Evolutionary conservation across 2,329 filamentous ascomycete genomes (phyloP).

Genomic region (Pestalotiopsis sp.): DNA sequence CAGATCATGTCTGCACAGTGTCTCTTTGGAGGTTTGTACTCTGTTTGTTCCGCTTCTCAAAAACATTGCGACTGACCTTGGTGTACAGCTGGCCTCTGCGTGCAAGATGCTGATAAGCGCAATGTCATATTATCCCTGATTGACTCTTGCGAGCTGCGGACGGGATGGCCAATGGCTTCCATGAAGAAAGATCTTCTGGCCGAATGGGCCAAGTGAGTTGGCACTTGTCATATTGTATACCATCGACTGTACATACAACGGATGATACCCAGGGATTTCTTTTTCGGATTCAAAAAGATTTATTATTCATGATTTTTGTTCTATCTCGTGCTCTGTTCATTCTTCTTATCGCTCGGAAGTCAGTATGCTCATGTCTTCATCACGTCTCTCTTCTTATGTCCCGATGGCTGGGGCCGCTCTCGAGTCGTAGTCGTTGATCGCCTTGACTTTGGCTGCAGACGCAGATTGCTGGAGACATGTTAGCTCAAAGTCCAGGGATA

Average conservation of each 20-base stretch:
- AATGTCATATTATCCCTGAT: constrained; percentile 37
- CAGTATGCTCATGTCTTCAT: background rate
- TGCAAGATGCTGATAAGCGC: constrained; percentile 36
- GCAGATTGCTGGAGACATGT: constrained; percentile 8
- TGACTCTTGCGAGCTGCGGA: constrained; percentile 34
- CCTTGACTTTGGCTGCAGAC: constrained; percentile 15
- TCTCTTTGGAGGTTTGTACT: constrained; percentile 36
- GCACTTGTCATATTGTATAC: background rate
- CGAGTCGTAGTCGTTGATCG: constrained; percentile 16
- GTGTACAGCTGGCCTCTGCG: constrained; percentile 38
- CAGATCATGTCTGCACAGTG: constrained; percentile 44
- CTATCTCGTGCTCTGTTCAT: background rate
- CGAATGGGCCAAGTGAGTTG: constrained; percentile 25
- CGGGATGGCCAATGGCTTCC: constrained; percentile 39
- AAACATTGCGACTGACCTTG: background rate
- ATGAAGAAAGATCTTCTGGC: constrained; percentile 28
- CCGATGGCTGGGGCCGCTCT: background rate
- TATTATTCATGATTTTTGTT: background rate
- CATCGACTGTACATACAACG: background rate
- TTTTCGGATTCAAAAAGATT: background rate
- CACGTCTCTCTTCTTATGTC: background rate
- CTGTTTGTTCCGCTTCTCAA: background rate
- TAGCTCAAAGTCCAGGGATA: background rate
- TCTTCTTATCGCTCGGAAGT: background rate
- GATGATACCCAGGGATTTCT: constrained; percentile 1